Percentiles rank a stretch among this genome's conserved stretches.
These are phyloP conservation scores for Apiospora koreana DNA, from an alignment of 2,329 filamentous ascomycete genomes.

Conservation along the genomic window DNA sequence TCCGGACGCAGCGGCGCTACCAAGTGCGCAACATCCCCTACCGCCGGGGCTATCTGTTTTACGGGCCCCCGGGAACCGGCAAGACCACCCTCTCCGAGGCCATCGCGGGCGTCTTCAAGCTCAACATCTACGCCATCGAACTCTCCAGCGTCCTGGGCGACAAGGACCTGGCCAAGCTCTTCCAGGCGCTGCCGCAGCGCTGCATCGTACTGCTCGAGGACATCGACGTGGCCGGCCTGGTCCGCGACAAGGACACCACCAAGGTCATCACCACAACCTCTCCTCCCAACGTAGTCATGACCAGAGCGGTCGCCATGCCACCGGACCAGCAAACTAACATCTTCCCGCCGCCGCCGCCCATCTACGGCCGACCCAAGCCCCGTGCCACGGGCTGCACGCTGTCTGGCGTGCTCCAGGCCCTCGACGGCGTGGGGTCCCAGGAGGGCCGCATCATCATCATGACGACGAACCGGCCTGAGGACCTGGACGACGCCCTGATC, in stretches of 20 bases:
- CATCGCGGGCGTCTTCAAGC: not conserved
- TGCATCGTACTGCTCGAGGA: conserved; percentile 9
- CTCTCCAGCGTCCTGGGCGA: not conserved
- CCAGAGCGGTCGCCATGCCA: not conserved
- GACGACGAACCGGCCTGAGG: conserved; percentile 7
- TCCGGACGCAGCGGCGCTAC: not conserved
- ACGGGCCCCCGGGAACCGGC: conserved; percentile 1
- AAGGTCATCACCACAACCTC: not conserved
- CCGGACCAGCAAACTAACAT: not conserved
- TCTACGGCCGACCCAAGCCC: not conserved
- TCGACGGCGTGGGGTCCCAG: conserved; percentile 2
- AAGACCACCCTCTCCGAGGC: not conserved
- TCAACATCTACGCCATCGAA: conserved; percentile 11
- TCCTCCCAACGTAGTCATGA: not conserved
- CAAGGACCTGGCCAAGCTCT: not conserved
- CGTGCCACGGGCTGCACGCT: not conserved
- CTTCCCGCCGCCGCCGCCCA: not conserved
- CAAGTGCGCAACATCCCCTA: conserved; percentile 4
- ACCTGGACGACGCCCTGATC: conserved; percentile 9
- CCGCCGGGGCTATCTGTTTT: not conserved
- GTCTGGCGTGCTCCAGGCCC: not conserved
- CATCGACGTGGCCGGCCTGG: conserved; percentile 2
- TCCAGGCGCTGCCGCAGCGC: not conserved
- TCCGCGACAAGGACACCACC: not conserved
- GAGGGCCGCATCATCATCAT: conserved; percentile 11